phyloP scores from a whole-genome alignment of 2,329 filamentous ascomycete species.

The Fusarium drepaniforme region DNA sequence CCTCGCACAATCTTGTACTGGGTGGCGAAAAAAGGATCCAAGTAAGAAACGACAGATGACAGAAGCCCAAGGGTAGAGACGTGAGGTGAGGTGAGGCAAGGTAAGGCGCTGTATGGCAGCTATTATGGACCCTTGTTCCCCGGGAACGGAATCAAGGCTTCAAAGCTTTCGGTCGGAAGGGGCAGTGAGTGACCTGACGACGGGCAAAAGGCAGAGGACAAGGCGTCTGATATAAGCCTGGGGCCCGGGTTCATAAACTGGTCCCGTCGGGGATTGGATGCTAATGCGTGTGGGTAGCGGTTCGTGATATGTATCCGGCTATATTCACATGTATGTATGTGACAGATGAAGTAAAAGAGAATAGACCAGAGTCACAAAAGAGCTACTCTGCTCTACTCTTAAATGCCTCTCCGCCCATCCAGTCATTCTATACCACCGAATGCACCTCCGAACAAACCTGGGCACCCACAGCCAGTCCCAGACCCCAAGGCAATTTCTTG shows the following conservation, averaged over 20 bases:
- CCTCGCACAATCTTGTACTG: background rate
- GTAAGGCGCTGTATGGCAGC: background rate
- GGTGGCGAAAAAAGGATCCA: background rate
- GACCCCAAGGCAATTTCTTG: background rate
- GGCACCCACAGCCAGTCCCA: slow-evolving; percentile 12
- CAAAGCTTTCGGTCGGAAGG: slow-evolving; percentile 15
- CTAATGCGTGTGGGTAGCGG: background rate
- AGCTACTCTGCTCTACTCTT: background rate
- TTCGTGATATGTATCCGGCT: background rate
- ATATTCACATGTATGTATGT: background rate
- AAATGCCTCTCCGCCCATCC: background rate
- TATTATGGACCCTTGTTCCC: slow-evolving; percentile 1
- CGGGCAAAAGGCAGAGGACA: background rate
- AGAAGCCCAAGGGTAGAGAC: background rate
- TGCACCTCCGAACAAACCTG: slow-evolving; percentile 18
- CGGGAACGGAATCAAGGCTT: slow-evolving; percentile 10
- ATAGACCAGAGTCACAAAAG: background rate
- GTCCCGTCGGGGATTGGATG: background rate
- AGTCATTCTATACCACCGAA: slow-evolving; percentile 26
- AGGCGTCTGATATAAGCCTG: background rate
- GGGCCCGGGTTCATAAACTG: background rate
- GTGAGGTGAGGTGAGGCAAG: background rate
- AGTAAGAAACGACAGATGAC: background rate
- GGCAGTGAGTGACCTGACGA: slow-evolving; percentile 5
- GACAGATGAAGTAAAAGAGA: background rate